Evolutionary conservation across 306 rosid genomes (phyloP).

Genomic region (Rosa multiflora): DNA sequence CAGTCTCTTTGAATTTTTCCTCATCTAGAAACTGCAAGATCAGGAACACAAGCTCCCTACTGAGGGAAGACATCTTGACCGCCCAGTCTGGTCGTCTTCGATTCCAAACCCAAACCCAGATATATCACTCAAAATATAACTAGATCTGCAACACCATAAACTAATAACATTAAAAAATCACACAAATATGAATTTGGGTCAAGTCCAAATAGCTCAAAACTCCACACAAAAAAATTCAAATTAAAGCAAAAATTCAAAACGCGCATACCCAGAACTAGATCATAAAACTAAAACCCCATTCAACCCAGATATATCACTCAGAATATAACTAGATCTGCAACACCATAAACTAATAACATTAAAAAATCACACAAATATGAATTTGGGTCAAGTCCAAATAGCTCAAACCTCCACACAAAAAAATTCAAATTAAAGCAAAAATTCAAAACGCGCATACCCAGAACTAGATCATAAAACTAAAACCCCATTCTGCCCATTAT

Average conservation of each 20-base stretch:
- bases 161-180: background rate
- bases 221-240: conserved; percentile 18
- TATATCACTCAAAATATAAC: conserved; percentile 42
- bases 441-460: conserved; percentile 24
- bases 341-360: background rate
- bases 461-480: conserved; percentile 42
- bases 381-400: conserved; percentile 28
- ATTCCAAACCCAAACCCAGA: conserved; percentile 38
- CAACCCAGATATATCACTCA: no score
- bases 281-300: conserved; percentile 38
- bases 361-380: background rate
- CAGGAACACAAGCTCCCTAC: conserved; percentile 98
- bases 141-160: conserved; percentile 69
- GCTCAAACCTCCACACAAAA: conserved; percentile 27
- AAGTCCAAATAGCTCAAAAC: conserved; percentile 27
- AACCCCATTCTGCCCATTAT: conserved; percentile 30
- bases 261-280: conserved; percentile 38
- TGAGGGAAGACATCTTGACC: conserved; percentile 84
- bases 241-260: conserved; percentile 19
- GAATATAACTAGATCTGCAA: no score
- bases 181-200: conserved; percentile 14
- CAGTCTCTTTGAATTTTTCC: conserved; percentile 98
- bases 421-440: conserved; percentile 15
- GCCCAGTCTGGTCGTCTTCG: conserved; percentile 31
- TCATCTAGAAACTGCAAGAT: conserved; percentile 98